Base-by-base conservation (phyloP, 331 rosid genomes). In the Quercus phellos region DNA sequence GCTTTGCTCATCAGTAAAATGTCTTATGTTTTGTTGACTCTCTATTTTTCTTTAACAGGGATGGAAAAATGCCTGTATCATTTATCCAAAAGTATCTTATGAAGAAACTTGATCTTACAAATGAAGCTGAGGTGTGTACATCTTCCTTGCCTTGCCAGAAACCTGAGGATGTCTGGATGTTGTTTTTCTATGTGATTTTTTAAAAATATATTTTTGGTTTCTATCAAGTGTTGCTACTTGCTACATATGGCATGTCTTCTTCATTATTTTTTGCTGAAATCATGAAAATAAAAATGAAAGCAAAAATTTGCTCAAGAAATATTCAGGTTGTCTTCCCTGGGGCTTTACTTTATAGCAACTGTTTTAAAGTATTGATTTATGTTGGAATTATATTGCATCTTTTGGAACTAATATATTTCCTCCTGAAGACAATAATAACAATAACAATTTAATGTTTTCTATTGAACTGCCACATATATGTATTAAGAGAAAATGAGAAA, bases 51-150 rank as follows among this genome's bases (percentile, higher is more conserved):
- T 61, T 56, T 72, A 42, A 69, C 87, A 95, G 99, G 88, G 96
- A 95, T 85, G 92, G 98, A 67, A 87, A 84, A 66, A 89, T 95
- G 85, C 94, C 98, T 0, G 94, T 93, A 38, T 91, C 97, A 32
- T 90, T 71, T 72, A 89, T 95, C 84, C 99, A 92, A 63, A 95
- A 92, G 90, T 95, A 95, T 82, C 96, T 95, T 24, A 88, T 83
- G 70, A 87, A 86, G 89, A 92, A 95, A 84, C 98, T 95, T 77
- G 90, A 91, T 74, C 99, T 92, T 74, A 80, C 84, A 17, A 86
- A 80, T 42, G 99, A 95, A 86, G 82, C 93, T 32, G 99, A 95
- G 94, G 98, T 91, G 82, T 85, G 98, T 56, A 77, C 70, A 43
- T 73, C 61, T 43, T 6, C 54, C 46, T 70, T 79, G 51, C 64